A percentile compares a stretch with the other conserved stretches of the same genome.
Evolutionary conservation across 169 alveolate genomes (phyloP).

Genomic region (Plasmodium gonderi): DNA sequence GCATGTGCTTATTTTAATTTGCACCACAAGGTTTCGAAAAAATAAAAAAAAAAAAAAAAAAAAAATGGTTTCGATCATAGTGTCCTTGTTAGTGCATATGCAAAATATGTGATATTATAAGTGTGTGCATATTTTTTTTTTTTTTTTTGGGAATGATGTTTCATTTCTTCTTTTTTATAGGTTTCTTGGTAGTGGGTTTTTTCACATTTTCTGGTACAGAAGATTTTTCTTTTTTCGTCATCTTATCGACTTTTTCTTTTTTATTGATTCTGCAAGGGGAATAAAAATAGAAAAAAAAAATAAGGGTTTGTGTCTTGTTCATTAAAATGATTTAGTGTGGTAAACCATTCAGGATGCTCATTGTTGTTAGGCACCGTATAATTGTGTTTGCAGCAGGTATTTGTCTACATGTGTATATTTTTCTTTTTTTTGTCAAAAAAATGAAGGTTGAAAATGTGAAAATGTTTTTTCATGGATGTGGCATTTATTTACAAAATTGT

Average conservation of each 20-base stretch:
- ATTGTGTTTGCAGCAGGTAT: neutral
- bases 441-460: neutral
- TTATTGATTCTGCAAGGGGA: constrained; percentile 16
- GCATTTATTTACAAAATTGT: neutral
- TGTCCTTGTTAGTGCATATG: neutral
- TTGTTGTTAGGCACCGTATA: neutral
- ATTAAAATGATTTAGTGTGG: neutral
- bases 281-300: neutral
- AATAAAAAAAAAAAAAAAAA: no score
- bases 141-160: neutral
- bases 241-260: neutral
- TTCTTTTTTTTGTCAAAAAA: neutral
- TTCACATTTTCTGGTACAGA: neutral
- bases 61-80: neutral
- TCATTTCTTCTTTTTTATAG: constrained; percentile 24
- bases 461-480: neutral
- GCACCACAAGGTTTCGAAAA: neutral
- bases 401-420: neutral
- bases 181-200: neutral
- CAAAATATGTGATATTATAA: neutral
- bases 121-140: neutral
- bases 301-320: neutral
- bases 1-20: neutral
- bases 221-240: neutral
- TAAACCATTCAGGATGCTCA: neutral